A percentile compares a stretch with the other conserved stretches of the same genome.
Evolutionary conservation across 2,329 filamentous ascomycete genomes (phyloP).

Genomic region (Plenodomus lindquistii): DNA sequence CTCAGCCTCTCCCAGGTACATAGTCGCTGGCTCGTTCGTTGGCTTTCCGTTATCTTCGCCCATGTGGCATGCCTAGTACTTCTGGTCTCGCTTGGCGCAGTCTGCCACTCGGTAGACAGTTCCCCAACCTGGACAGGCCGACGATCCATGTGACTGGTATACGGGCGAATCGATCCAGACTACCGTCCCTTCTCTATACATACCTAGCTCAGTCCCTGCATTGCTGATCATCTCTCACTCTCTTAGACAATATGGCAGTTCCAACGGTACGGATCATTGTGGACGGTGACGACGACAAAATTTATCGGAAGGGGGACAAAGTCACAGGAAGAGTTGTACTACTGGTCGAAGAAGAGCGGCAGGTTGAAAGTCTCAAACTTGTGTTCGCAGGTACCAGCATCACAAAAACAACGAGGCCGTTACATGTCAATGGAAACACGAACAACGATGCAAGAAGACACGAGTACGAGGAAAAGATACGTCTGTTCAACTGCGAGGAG

Average conservation of each 20-base stretch:
- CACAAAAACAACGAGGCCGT: constrained; percentile 37
- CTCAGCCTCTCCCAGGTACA: constrained; percentile 24
- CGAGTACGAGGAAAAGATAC: constrained; percentile 33
- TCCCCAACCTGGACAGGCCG: constrained; percentile 31
- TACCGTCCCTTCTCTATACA: constrained; percentile 19
- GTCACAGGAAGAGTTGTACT: constrained; percentile 41
- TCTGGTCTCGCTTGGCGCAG: constrained; percentile 36
- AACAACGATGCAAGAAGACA: constrained; percentile 17
- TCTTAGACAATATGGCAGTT: constrained; percentile 26
- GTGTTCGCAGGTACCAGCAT: constrained; percentile 37
- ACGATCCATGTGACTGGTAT: constrained; percentile 31
- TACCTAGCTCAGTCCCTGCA: constrained; percentile 34
- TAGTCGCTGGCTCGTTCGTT: constrained; percentile 14
- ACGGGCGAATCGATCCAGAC: constrained; percentile 16
- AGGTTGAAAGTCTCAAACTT: constrained; percentile 33
- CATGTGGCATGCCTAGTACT: constrained; percentile 31
- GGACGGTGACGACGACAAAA: constrained; percentile 33
- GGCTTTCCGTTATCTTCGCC: constrained; percentile 26
- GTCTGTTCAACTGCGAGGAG: constrained; percentile 36
- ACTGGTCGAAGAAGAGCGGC: constrained; percentile 29
- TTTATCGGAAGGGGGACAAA: constrained; percentile 38
- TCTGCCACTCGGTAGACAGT: constrained; percentile 32
- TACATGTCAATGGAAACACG: constrained; percentile 21
- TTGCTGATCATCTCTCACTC: constrained; percentile 21
- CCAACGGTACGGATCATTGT: constrained; percentile 35